phyloP scores from a whole-genome alignment of 352 stramenopile genomes.

The Pythium myriotylum region DNA sequence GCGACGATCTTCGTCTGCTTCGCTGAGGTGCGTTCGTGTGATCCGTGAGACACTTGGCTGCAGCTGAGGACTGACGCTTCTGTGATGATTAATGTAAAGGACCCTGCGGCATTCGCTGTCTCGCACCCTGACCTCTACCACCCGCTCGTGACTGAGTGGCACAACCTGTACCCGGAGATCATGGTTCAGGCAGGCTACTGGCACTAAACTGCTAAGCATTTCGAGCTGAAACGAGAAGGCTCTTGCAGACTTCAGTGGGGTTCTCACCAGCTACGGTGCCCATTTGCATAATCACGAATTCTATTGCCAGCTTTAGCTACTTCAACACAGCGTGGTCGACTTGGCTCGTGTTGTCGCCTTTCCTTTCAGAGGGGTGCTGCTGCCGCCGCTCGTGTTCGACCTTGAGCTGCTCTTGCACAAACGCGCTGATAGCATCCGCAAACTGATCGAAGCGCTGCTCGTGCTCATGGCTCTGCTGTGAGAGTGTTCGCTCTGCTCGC shows the following conservation, averaged over 20 bases:
- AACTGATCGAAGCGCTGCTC: slow-evolving; percentile 62
- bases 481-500: slow-evolving; percentile 45
- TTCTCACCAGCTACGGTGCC: no score
- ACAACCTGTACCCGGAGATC: slow-evolving; percentile 88
- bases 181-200: slow-evolving; percentile 89
- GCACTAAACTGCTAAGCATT: slow-evolving; percentile 28
- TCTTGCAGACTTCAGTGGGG: background rate
- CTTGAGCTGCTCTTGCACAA: slow-evolving; percentile 61
- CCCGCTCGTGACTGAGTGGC: slow-evolving; percentile 83
- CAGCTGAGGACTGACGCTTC: background rate
- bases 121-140: slow-evolving; percentile 85
- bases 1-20: slow-evolving; percentile 98
- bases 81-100: slow-evolving; percentile 25
- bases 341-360: background rate
- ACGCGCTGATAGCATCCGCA: slow-evolving; percentile 49
- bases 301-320: background rate
- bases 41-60: background rate
- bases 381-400: slow-evolving; percentile 46
- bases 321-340: no score
- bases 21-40: slow-evolving; percentile 69
- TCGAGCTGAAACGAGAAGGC: background rate
- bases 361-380: background rate
- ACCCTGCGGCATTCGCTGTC: slow-evolving; percentile 76
- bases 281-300: slow-evolving; percentile 2
- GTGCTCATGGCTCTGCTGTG: slow-evolving; percentile 46